A percentile compares a stretch with the other conserved stretches of the same genome.
These are phyloP conservation scores for Pleurotus tuoliensis DNA, from an alignment of 768 basidiomycete species.

Conservation along the genomic window DNA sequence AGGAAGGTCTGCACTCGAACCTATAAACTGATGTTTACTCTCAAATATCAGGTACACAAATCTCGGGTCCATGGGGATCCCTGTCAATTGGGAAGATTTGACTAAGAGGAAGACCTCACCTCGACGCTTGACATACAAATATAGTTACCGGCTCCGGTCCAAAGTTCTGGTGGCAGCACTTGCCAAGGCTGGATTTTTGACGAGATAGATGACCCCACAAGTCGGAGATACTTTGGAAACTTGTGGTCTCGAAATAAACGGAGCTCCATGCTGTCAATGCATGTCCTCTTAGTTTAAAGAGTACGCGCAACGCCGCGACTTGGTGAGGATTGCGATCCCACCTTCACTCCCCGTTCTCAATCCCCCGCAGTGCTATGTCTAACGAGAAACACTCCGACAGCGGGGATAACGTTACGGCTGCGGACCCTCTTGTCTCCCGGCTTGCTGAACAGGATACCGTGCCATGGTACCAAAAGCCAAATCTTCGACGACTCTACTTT, in stretches of 20 bases:
- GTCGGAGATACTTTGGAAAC: background rate
- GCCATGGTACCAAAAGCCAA: constrained; percentile 63
- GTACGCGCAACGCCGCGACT: background rate
- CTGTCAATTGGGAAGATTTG: background rate
- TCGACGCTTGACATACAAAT: background rate
- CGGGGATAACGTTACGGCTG: constrained; percentile 7
- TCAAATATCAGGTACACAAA: background rate
- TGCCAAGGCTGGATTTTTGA: constrained; percentile 3
- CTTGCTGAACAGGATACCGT: constrained; percentile 45
- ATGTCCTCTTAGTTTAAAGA: background rate
- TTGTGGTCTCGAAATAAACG: constrained; percentile 5
- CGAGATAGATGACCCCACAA: background rate
- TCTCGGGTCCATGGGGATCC: background rate
- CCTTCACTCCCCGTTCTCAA: background rate
- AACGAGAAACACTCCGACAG: constrained; percentile 7
- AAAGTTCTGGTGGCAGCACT: background rate
- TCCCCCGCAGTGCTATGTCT: background rate
- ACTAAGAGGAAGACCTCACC: background rate
- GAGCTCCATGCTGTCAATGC: background rate
- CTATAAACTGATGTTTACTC: too few relatives aligned
- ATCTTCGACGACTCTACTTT: constrained; percentile 51
- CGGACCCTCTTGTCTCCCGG: constrained; percentile 34
- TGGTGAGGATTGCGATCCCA: background rate
- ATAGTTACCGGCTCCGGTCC: background rate
- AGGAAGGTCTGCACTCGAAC: too few relatives aligned